These are phyloP conservation scores for Phialophora verrucosa DNA, from an alignment of 2,329 filamentous ascomycete species.

Conservation along the genomic window DNA sequence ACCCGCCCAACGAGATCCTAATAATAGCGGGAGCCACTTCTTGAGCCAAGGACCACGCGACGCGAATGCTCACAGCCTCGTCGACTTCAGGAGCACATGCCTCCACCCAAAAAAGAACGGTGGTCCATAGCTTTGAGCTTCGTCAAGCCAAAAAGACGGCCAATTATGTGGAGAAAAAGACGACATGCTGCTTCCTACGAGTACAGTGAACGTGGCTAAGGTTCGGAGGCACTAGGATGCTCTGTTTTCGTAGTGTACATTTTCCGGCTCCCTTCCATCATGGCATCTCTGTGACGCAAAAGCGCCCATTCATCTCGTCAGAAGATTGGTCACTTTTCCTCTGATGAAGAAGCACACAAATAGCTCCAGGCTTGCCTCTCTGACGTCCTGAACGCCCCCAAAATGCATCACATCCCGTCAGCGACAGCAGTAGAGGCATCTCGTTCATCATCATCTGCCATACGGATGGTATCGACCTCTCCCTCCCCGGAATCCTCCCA, in stretches of 20 bases:
- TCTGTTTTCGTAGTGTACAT: conserved; percentile 1
- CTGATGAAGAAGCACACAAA: background rate
- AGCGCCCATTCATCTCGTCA: background rate
- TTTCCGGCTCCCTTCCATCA: background rate
- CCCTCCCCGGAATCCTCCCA: conserved; percentile 91
- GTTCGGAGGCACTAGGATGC: no score
- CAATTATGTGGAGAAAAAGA: background rate
- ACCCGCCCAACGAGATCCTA: conserved; percentile 2
- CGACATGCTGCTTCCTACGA: no score
- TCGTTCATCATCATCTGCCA: conserved; percentile 45
- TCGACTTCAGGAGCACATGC: background rate
- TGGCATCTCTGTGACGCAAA: background rate
- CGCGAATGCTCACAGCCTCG: background rate
- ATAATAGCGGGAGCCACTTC: conserved; percentile 16
- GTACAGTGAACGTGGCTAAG: no score
- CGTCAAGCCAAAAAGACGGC: background rate
- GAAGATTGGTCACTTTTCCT: background rate
- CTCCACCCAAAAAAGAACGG: background rate
- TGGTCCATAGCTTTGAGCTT: background rate
- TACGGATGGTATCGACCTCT: conserved; percentile 85
- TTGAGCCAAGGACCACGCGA: background rate
- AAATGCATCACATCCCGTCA: background rate
- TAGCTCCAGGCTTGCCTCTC: background rate
- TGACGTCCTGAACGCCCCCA: background rate
- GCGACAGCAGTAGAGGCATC: background rate